These are phyloP conservation scores for Epicoccum sorghinum DNA, from an alignment of 2,329 filamentous ascomycete genomes.

Conservation along the genomic window DNA sequence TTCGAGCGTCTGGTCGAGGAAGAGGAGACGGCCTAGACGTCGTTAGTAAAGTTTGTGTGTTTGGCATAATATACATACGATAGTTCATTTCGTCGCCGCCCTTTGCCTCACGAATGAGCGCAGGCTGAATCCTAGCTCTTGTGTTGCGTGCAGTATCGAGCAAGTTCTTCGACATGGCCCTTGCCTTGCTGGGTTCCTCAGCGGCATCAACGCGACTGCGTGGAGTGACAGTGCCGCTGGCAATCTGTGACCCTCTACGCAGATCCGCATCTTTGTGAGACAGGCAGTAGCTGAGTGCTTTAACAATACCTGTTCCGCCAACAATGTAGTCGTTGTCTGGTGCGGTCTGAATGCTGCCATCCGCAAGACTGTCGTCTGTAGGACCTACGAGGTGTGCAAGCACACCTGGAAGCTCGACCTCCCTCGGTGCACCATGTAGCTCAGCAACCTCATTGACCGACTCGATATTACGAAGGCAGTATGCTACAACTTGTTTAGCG, in stretches of 20 bases:
- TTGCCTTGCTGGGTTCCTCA: conserved; percentile 40
- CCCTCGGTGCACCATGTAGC: conserved; percentile 54
- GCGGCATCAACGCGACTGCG: conserved; percentile 45
- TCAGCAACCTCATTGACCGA: conserved; percentile 71
- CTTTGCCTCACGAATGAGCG: conserved; percentile 75
- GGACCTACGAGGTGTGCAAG: conserved; percentile 86
- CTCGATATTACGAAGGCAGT: conserved; percentile 91
- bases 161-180: conserved; percentile 91
- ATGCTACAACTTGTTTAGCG: conserved; percentile 92
- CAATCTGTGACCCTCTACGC: conserved; percentile 45
- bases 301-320: conserved; percentile 92
- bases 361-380: conserved; percentile 57
- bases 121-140: conserved; percentile 78
- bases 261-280: conserved; percentile 74
- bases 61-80: conserved; percentile 60
- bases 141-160: conserved; percentile 90
- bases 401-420: conserved; percentile 76
- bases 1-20: conserved; percentile 86
- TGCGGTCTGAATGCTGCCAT: conserved; percentile 69
- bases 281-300: conserved; percentile 88
- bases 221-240: conserved; percentile 61
- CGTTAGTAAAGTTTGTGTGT: conserved; percentile 21
- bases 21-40: conserved; percentile 71
- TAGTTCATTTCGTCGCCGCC: conserved; percentile 77
- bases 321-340: conserved; percentile 96